A percentile compares a stretch with the other conserved stretches of the same genome.
These are phyloP conservation scores for Phytophthora sojae DNA, from an alignment of 352 stramenopile genomes.

Conservation along the genomic window DNA sequence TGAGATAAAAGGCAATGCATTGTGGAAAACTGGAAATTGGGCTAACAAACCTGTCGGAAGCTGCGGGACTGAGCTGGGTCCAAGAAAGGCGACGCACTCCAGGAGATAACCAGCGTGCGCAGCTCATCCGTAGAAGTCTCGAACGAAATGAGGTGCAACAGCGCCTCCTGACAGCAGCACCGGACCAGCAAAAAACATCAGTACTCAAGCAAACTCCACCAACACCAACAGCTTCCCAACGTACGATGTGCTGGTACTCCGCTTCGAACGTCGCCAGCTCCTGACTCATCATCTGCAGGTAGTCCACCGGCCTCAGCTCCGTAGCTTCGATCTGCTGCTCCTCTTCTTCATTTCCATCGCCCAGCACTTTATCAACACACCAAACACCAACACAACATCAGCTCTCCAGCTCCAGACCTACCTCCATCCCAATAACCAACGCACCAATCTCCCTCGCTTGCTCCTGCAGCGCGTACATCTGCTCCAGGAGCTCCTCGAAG, in stretches of 20 bases:
- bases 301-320: constrained; percentile 59
- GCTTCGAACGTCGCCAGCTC: constrained; percentile 78
- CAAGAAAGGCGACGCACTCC: constrained; percentile 83
- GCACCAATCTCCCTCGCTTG: constrained; percentile 48
- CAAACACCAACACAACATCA: constrained; percentile 3
- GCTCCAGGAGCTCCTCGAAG: constrained; percentile 62
- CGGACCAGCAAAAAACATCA: constrained; percentile 2
- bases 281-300: constrained; percentile 74
- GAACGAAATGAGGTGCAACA: constrained; percentile 75
- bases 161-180: constrained; percentile 50
- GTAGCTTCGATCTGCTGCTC: constrained; percentile 21
- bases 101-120: constrained; percentile 82
- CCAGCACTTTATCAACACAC: constrained; percentile 23
- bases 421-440: constrained; percentile 2
- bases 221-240: constrained; percentile 14
- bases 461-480: constrained; percentile 67
- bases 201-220: constrained; percentile 7
- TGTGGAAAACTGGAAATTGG: neutral
- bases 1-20: neutral
- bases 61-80: constrained; percentile 51
- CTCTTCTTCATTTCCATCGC: neutral
- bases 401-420: neutral
- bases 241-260: constrained; percentile 85
- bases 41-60: constrained; percentile 59
- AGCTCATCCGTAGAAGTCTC: constrained; percentile 73